These are phyloP conservation scores for Oryza brachyantha DNA, from an alignment of 176 grass and related monocot genomes.

Conservation along the genomic window DNA sequence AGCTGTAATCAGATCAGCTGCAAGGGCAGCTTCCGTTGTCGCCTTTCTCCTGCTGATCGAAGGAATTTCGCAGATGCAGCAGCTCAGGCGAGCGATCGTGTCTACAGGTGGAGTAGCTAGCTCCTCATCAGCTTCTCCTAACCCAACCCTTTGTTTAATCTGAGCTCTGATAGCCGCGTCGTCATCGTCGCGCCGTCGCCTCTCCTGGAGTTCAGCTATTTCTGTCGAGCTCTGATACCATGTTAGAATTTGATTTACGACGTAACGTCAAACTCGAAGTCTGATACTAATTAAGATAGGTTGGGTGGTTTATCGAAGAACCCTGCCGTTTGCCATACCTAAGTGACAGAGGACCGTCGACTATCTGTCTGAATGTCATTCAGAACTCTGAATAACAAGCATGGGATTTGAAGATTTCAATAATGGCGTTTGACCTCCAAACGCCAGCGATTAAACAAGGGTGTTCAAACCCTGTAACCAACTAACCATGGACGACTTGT, in stretches of 20 bases:
- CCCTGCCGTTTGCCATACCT: too few species aligned
- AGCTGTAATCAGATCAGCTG: constrained; percentile 5
- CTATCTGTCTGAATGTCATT: background rate
- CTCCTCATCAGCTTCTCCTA: background rate
- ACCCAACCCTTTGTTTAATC: constrained; percentile 20
- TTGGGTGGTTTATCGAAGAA: too few species aligned
- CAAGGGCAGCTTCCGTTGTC: constrained; percentile 14
- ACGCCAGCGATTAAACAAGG: constrained; percentile 21
- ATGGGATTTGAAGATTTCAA: background rate
- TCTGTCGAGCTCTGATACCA: too few species aligned
- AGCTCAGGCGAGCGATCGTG: background rate
- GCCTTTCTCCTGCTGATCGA: constrained; percentile 5
- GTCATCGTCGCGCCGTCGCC: background rate
- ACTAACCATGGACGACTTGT: constrained; percentile 28
- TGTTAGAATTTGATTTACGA: too few species aligned
- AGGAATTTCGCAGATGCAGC: background rate
- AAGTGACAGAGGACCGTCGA: background rate
- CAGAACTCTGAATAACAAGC: background rate
- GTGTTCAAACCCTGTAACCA: background rate
- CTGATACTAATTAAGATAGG: too few species aligned
- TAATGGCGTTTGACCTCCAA: constrained; percentile 32
- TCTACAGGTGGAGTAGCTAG: background rate
- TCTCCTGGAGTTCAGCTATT: too few species aligned
- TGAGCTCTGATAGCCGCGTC: background rate
- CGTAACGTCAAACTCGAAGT: too few species aligned